Evolutionary conservation across 495 filamentous ascomycete genomes (phyloP), one percentile per base, ranked within the genome.

Genomic region (Thermothielavioides terrestris): DNA sequence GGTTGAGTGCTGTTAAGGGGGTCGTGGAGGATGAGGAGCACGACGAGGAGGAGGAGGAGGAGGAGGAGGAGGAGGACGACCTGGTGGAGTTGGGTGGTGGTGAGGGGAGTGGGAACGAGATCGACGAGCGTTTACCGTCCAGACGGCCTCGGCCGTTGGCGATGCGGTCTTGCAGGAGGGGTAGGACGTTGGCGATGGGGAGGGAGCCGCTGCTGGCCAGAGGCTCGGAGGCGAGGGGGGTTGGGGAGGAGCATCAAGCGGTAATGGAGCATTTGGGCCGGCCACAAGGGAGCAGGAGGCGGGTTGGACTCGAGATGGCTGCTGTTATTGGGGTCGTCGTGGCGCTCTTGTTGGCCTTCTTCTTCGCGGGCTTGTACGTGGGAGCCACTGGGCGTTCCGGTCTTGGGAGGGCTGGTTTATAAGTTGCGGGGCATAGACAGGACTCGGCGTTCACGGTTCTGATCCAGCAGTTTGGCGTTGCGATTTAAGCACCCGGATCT

Each of bases 301-400:
- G 39, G 37, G 28, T 31, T 3, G 48, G 47, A 17, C 25, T 50
- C 1, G 20, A 36, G 23, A 31, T 23, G 1, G 5, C 40, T 11
- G 48, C 25, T 3, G 22, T 35, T 1, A 40, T 21, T 5, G 34
- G 42, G 15, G 36, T 51, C 3, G 25, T 35, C 6, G 18, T 49
- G 18, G 40, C 52, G 27, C 9, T 55, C 42, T 22, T 55, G 36
- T 14, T 38, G 20, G n/a, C 26, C 15, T 51, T 55, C 18, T 54
- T 54, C 40, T 42, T 55, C 31, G 53, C 37, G 2, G 53, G 53
- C 6, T 18, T 55, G 17, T 55, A 51, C 11, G 21, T 55, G 21
- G 53, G 42, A 2, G 27, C 48, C 31, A 42, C n/a, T n/a, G n/a
- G n/a, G n/a, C n/a, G n/a, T n/a, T n/a, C n/a, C n/a, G n/a, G n/a